A percentile compares a stretch with the other conserved stretches of the same genome.
Evolutionary conservation across 2,329 filamentous ascomycete genomes (phyloP).

Genomic region (Monosporascus sp.): DNA sequence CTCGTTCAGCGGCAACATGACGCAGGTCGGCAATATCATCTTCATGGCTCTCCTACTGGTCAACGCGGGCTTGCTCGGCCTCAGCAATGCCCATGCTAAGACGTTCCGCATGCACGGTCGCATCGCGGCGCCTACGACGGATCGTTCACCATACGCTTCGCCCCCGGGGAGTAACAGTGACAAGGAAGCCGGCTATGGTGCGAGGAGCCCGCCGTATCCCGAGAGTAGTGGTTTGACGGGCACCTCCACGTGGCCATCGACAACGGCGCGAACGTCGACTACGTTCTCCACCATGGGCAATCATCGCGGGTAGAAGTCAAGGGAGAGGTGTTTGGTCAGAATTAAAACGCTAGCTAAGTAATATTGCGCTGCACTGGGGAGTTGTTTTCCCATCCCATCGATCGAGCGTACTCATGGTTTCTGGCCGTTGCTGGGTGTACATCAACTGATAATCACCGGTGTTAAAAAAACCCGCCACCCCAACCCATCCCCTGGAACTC

Average conservation of each 20-base stretch:
- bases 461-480: too few species aligned
- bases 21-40: constrained; percentile 45
- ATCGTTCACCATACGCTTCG: constrained; percentile 12
- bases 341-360: neutral
- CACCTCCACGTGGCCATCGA: neutral
- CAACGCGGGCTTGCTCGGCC: constrained; percentile 48
- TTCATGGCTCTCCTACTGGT: constrained; percentile 46
- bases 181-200: neutral
- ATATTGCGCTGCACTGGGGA: too few species aligned
- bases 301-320: neutral
- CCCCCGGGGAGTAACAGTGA: neutral
- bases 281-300: neutral
- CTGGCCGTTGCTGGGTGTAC: too few species aligned
- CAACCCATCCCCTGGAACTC: too few species aligned
- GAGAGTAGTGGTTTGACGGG: neutral
- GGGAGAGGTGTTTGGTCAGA: too few species aligned
- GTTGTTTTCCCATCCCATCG: too few species aligned
- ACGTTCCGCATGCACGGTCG: constrained; percentile 48
- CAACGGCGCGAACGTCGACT: neutral
- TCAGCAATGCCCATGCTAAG: constrained; percentile 47
- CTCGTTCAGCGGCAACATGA: constrained; percentile 50
- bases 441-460: too few species aligned
- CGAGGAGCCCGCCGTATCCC: constrained; percentile 3
- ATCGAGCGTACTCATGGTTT: too few species aligned
- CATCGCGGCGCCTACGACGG: constrained; percentile 31